A percentile compares a stretch with the other conserved stretches of the same genome.
These are phyloP conservation scores for Gymnopilus junonius DNA, from an alignment of 768 basidiomycete species.

Conservation along the genomic window DNA sequence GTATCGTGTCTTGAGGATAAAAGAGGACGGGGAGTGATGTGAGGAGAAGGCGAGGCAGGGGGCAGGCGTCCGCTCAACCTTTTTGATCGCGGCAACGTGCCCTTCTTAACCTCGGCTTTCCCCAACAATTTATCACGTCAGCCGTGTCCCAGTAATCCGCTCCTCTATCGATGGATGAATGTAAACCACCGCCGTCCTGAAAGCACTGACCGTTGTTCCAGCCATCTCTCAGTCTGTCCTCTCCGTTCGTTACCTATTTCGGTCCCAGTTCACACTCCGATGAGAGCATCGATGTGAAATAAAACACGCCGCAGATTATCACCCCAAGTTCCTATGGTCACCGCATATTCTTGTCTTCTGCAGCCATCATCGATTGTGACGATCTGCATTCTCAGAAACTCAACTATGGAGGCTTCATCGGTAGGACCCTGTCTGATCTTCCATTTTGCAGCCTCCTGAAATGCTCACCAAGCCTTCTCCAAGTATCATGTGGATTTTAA, in stretches of 20 bases:
- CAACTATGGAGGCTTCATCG: no score
- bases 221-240: neutral
- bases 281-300: conserved; percentile 11
- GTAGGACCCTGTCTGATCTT: no score
- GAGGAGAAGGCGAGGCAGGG: conserved; percentile 61
- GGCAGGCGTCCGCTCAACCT: conserved; percentile 53
- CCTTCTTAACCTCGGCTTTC: conserved; percentile 30
- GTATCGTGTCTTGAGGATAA: conserved; percentile 24
- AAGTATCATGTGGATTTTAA: neutral
- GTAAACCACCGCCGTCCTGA: neutral
- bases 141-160: conserved; percentile 1
- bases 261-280: conserved; percentile 36
- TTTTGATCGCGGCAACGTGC: conserved; percentile 85
- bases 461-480: neutral
- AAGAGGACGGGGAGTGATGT: conserved; percentile 28
- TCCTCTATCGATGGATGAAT: conserved; percentile 10
- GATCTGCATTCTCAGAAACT: no score
- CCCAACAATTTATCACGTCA: conserved; percentile 6
- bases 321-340: neutral
- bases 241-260: conserved; percentile 8
- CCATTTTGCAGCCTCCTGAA: no score
- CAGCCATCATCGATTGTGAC: conserved; percentile 13
- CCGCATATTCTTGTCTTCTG: conserved; percentile 4
- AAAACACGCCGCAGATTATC: conserved; percentile 2
- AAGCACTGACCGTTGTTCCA: neutral